Base-by-base conservation (phyloP, 2,329 filamentous ascomycete genomes). In the Phoma sp. region DNA sequence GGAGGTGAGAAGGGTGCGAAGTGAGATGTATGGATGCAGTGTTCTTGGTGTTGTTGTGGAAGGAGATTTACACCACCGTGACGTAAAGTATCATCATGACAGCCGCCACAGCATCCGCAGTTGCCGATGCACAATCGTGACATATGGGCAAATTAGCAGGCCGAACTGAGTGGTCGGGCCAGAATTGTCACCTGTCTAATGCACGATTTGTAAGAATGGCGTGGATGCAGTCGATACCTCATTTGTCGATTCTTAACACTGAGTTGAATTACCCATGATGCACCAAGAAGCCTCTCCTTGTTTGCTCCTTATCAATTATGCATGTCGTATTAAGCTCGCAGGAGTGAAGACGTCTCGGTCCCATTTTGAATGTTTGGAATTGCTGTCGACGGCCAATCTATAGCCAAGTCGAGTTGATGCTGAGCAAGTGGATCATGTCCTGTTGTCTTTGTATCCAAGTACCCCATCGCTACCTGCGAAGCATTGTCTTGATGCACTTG, bases 1-100 rank as follows among this genome's bases (percentile, higher is more conserved):
- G 9, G n/a, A 35, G 4, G 4, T 31, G 29, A 31, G 29, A 31
- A 31, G 29, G 29, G 25, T 17, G 9, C 3, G 10, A n/a, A 19
- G 22, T 12, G 38, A 29, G 22, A 17, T 29, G 12, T 33, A 6
- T 17, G 32, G 32, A 35, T 35, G 5, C 17, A 12, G 25, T 21
- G 21, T n/a, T 22, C 24, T 25, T 44, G 31, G 21, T 35, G 37
- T 31, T 27, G 37, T 35, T 33, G 37, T 43, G n/a, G 24, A 19
- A 37, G 32, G 24, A 37, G 17, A 24, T 27, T 15, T 31, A 32
- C 47, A 33, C 31, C 7, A 22, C 17, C 31, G 55, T 62, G 57
- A 60, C 59, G 50, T 60, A 57, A 51, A 6, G 21, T 50, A 52
- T 39, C 33, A 43, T 57, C 47, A 38, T 50, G 39, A 15, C 25